Evolutionary conservation across 257 asterid species (phyloP).

Genomic region (Striga asiatica): DNA sequence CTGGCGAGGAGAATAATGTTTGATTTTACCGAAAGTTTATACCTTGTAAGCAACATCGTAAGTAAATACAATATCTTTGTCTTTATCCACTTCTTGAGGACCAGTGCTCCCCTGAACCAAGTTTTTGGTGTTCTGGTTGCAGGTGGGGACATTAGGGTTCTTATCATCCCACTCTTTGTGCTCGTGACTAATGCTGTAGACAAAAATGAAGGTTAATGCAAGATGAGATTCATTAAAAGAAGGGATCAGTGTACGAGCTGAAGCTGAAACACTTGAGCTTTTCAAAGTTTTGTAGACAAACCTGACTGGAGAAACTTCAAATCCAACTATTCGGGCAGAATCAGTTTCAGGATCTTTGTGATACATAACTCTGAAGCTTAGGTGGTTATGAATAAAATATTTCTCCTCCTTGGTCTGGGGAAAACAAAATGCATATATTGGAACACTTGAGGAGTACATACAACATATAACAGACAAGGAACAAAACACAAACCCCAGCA

Average conservation of each 20-base stretch:
- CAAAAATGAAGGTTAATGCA: neutral
- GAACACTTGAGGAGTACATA: neutral
- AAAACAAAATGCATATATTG: conserved; percentile 14
- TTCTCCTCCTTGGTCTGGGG: conserved; percentile 77
- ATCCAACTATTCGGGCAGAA: conserved; percentile 76
- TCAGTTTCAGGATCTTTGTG: conserved; percentile 66
- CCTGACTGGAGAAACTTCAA: conserved; percentile 83
- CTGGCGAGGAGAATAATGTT: neutral
- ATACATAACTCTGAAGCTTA: conserved; percentile 86
- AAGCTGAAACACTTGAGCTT: too few species aligned
- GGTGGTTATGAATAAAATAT: conserved; percentile 72
- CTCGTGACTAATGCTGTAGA: conserved; percentile 66
- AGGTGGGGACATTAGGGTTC: conserved; percentile 70
- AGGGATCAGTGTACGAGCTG: too few species aligned
- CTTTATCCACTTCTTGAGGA: conserved; percentile 70
- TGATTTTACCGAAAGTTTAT: conserved; percentile 4
- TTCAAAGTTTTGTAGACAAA: too few species aligned
- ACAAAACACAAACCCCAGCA: conserved; percentile 62
- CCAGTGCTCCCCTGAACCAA: conserved; percentile 57
- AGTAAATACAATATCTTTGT: conserved; percentile 53
- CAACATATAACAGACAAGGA: conserved; percentile 12
- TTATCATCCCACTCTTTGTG: conserved; percentile 71
- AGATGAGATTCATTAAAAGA: too few species aligned
- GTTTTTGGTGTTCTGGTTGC: conserved; percentile 60
- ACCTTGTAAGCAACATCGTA: conserved; percentile 72